Evolutionary conservation across 208 protist species (phyloP), one percentile per base, ranked within the genome.

Genomic region (Crithidia fasciculata): DNA sequence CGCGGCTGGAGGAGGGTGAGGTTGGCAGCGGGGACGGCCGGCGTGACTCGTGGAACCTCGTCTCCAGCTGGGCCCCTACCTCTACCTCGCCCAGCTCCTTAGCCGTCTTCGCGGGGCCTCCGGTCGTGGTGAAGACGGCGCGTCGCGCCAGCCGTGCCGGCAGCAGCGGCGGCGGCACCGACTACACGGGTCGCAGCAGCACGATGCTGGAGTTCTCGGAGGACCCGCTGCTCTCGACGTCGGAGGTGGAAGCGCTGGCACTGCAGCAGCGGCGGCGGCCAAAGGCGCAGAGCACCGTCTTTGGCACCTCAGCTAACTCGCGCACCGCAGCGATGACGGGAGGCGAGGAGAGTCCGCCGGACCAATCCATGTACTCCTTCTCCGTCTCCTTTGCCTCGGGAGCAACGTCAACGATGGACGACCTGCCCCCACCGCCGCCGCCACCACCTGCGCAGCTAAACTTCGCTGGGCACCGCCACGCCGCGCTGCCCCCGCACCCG

Each of bases 351-450:
- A 57, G 41, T 55, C 39, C 70, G 8, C 65, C 8, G 43, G 53
- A 45, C 39, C 36, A 66, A 13, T 71, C 72, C 13, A 66, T 58
- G 49, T 56, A 28, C 45, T 70, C 56, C 50, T 56, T 36, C 55
- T 70, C 56, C 50, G 39, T 69, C 8, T 67, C 73, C 28, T 56
- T 68, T 8, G 52, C 40, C 0, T 72, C 73, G 5, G 6, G 40
- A 43, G 36, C 53, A 4, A 56, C 44, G 36, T 72, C 73, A 10
- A 61, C 53, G 5, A 40, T 55, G 9, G 59, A 57, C 58, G 66
- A 72, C 8, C 19, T 55, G 36, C 73, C 73, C 3, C 73, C 73
- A 12, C 73, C 73, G 8, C 49, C 65, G 0, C 65, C 73, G 2
- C 36, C 52, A 13, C 73, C 73, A 13, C 65, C 59, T 8, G 44